These are phyloP conservation scores for Termitomyces sp. DNA, from an alignment of 768 basidiomycete species.

Conservation along the genomic window DNA sequence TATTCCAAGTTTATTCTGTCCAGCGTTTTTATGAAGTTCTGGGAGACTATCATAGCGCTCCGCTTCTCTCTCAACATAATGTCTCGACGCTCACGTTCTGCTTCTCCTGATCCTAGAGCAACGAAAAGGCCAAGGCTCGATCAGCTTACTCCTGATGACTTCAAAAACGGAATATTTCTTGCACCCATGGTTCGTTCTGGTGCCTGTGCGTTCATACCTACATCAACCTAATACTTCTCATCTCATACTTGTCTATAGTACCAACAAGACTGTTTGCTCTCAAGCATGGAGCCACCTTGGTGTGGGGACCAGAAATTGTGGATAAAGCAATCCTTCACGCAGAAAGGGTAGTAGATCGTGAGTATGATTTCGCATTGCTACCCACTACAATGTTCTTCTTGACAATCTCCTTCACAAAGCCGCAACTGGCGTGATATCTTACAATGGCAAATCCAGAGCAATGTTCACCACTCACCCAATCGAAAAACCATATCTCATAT, in stretches of 20 bases:
- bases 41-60: not conserved
- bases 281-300: slow-evolving; percentile 89
- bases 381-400: slow-evolving; percentile 12
- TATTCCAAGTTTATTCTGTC: not conserved
- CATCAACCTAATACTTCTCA: slow-evolving; percentile 1
- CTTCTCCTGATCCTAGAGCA: slow-evolving; percentile 43
- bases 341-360: slow-evolving; percentile 82
- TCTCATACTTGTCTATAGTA: slow-evolving; percentile 42
- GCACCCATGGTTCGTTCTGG: slow-evolving; percentile 99
- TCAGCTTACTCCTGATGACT: slow-evolving; percentile 67
- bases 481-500: slow-evolving; percentile 92
- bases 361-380: slow-evolving; percentile 20
- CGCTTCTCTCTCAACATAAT: slow-evolving; percentile 25
- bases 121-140: slow-evolving; percentile 54
- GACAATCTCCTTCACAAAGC: slow-evolving; percentile 39
- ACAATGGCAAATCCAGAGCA: slow-evolving; percentile 76
- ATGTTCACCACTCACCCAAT: slow-evolving; percentile 93
- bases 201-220: slow-evolving; percentile 51
- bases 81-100: slow-evolving; percentile 50
- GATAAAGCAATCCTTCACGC: slow-evolving; percentile 93
- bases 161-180: slow-evolving; percentile 87
- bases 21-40: slow-evolving; percentile 12
- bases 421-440: slow-evolving; percentile 81
- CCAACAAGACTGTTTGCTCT: slow-evolving; percentile 83
- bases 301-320: slow-evolving; percentile 96